phyloP scores from a whole-genome alignment of 2,329 filamentous ascomycete genomes.

The Aspergillus aculeatus region DNA sequence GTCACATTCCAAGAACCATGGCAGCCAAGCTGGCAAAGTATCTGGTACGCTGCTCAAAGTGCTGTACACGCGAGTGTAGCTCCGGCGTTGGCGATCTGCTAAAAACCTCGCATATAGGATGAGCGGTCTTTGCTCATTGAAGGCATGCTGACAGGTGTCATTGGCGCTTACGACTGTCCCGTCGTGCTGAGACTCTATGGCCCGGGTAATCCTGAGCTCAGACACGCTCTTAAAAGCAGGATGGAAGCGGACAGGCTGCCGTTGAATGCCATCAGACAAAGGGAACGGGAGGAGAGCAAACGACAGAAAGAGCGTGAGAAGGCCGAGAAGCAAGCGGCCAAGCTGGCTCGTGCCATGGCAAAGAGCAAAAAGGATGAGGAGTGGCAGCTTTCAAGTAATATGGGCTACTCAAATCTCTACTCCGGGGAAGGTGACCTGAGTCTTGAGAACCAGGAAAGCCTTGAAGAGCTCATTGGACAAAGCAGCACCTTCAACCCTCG shows the following conservation, averaged over 20 bases:
- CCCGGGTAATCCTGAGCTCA: constrained; percentile 55
- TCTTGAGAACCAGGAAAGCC: constrained; percentile 41
- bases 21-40: constrained; percentile 72
- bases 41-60: constrained; percentile 52
- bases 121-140: constrained; percentile 63
- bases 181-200: constrained; percentile 69
- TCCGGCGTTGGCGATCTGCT: not conserved
- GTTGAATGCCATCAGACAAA: constrained; percentile 50
- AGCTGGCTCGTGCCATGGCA: constrained; percentile 28
- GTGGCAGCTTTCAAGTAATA: constrained; percentile 25
- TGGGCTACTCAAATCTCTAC: constrained; percentile 39
- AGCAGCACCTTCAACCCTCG: constrained; percentile 69
- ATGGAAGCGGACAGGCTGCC: constrained; percentile 68
- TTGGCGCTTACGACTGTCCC: constrained; percentile 69
- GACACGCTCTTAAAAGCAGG: constrained; percentile 56
- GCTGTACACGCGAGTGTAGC: not conserved
- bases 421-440: constrained; percentile 24
- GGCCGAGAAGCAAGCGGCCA: constrained; percentile 42
- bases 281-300: constrained; percentile 50
- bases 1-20: constrained; percentile 68
- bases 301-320: constrained; percentile 53
- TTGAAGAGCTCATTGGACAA: constrained; percentile 64
- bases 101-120: constrained; percentile 45
- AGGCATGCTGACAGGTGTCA: constrained; percentile 65
- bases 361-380: constrained; percentile 25